These are phyloP conservation scores for Prunus mongolica DNA, from an alignment of 306 rosid species.

Conservation along the genomic window DNA sequence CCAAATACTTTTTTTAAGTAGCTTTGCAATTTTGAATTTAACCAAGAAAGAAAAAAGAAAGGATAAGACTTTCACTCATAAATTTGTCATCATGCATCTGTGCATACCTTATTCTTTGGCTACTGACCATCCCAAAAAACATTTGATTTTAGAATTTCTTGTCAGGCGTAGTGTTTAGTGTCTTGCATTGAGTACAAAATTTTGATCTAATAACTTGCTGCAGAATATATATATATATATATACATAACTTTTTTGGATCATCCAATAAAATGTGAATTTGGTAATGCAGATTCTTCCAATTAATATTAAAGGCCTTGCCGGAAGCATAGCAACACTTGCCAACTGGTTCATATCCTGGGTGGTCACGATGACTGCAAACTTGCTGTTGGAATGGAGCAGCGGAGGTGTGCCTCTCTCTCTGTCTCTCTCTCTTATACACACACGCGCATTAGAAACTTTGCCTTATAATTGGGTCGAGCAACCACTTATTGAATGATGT, in stretches of 20 bases:
- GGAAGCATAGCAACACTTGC: constrained; percentile 95
- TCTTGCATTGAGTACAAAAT: neutral
- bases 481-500: neutral
- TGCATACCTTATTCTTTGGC: neutral
- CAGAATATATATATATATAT: neutral
- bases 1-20: neutral
- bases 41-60: neutral
- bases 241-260: constrained; percentile 6
- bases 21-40: neutral
- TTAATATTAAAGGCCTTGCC: constrained; percentile 83
- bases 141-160: neutral
- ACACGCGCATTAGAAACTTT: neutral
- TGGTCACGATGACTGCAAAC: constrained; percentile 81
- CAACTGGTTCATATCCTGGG: constrained; percentile 77
- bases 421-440: neutral
- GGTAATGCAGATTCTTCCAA: constrained; percentile 75
- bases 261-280: constrained; percentile 4
- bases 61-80: neutral
- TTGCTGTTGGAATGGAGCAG: constrained; percentile 79
- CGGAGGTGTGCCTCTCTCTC: constrained; percentile 60
- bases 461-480: neutral
- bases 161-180: neutral
- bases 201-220: neutral
- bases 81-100: neutral
- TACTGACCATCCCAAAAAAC: neutral